Evolutionary conservation across 2,329 filamentous ascomycete genomes (phyloP).

Genomic region (Rhexocercosporidium sp.): DNA sequence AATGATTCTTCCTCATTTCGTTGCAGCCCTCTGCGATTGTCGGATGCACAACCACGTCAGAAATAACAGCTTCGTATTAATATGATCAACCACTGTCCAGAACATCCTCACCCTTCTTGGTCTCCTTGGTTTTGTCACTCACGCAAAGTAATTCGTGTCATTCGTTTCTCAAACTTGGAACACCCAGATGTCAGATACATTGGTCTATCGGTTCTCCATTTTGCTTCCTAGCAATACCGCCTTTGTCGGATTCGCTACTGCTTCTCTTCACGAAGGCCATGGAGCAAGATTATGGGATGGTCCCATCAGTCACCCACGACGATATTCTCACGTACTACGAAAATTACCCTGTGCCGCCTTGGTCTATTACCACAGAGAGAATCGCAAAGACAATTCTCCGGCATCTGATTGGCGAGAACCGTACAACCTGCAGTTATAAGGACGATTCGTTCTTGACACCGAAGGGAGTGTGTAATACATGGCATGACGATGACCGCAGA

Average conservation of each 20-base stretch:
- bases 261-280: background rate
- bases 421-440: background rate
- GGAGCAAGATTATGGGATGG: background rate
- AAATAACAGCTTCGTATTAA: conserved; percentile 8
- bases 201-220: background rate
- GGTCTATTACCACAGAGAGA: background rate
- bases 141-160: background rate
- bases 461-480: background rate
- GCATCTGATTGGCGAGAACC: background rate
- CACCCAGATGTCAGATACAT: background rate
- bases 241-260: background rate
- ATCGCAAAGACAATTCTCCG: background rate
- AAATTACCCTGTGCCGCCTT: background rate
- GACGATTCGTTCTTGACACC: background rate
- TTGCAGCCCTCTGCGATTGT: conserved; percentile 11
- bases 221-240: background rate
- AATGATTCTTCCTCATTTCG: background rate
- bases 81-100: conserved; percentile 18
- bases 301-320: background rate
- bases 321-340: background rate
- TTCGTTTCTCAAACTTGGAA: background rate
- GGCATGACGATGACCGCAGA: background rate
- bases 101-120: background rate
- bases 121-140: background rate
- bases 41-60: conserved; percentile 53